These are phyloP conservation scores for Phaeomoniella chlamydospora DNA, from an alignment of 2,329 filamentous ascomycete genomes.

Conservation along the genomic window DNA sequence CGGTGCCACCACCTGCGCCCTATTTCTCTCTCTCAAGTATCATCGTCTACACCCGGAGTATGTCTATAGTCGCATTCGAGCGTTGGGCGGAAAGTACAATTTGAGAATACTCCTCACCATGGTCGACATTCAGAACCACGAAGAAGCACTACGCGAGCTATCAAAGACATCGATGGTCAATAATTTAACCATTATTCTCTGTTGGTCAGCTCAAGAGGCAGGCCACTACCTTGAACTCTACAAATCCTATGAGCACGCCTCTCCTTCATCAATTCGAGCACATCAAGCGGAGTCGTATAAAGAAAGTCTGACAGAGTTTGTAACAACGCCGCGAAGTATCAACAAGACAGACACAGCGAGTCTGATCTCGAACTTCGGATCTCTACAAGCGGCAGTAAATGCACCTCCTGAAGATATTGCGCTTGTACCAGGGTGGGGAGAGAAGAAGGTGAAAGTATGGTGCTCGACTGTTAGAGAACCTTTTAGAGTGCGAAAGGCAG, in stretches of 20 bases:
- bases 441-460: slow-evolving; percentile 88
- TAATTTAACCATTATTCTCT: slow-evolving; percentile 79
- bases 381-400: slow-evolving; percentile 72
- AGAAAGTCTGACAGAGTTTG: slow-evolving; percentile 80
- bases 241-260: slow-evolving; percentile 86
- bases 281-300: slow-evolving; percentile 73
- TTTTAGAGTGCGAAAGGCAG: slow-evolving; percentile 61
- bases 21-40: slow-evolving; percentile 93
- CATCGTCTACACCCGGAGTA: slow-evolving; percentile 96
- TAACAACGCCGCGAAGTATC: slow-evolving; percentile 75
- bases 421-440: slow-evolving; percentile 81
- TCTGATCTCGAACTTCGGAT: slow-evolving; percentile 84
- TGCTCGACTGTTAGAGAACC: slow-evolving; percentile 67
- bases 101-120: slow-evolving; percentile 76
- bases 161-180: slow-evolving; percentile 88
- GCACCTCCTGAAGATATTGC: slow-evolving; percentile 74
- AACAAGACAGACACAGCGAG: slow-evolving; percentile 92
- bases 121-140: slow-evolving; percentile 91
- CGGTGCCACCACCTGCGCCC: slow-evolving; percentile 71
- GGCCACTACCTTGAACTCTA: slow-evolving; percentile 88
- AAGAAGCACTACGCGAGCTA: slow-evolving; percentile 76
- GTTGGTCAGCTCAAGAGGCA: slow-evolving; percentile 88
- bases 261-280: slow-evolving; percentile 66
- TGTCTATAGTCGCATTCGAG: slow-evolving; percentile 83
- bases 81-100: slow-evolving; percentile 71